Evolutionary conservation across 2,329 filamentous ascomycete species (phyloP), one percentile per base, ranked within the genome.

Genomic region (Cladosporium phlei): DNA sequence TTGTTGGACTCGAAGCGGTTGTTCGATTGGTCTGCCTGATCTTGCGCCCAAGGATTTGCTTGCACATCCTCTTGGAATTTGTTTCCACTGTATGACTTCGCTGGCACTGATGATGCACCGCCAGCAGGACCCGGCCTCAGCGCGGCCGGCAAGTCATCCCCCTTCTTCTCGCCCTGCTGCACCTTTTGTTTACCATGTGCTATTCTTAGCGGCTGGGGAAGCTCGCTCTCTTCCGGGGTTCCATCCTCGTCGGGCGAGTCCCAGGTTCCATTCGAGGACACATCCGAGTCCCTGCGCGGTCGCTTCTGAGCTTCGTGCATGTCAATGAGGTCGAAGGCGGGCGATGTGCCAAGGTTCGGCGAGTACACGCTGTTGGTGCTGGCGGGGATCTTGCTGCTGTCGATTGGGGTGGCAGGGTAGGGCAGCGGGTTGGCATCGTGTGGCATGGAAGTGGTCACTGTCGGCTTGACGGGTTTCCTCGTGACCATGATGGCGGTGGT

Each of bases 361-460:
- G 63, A 61, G 52, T 68, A 60, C 27, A 62, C 53, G 22, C 53
- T 57, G 33, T 55, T 56, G 11, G 52, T 50, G 33, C 48, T 51
- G 30, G 52, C 54, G 33, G 48, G 46, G 29, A 55, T 54, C 49
- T 56, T 57, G 34, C 57, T 49, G 22, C 55, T 54, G 32, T 59
- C 57, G 50, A 59, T 61, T 2, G 72, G 69, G 0, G 68, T 66
- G 2, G 64, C 66, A 11, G 72, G 71, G 46, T 75, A 74, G 2
- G 71, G 71, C 6, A 39, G 22, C 19, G 69, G 69, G 16, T 67
- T 66, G 52, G 66, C 54, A 11, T 63, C 5, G 6, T 39, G 22
- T 37, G 42, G 32, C 24, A 24, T 35, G 5, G 65, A 59, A 9
- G 70, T 70, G 39, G 69, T 65, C 33, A 70, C 60, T 37, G 54